Percentiles rank a stretch among this genome's conserved stretches.
These are phyloP conservation scores for Sarocladiaceae sp. DNA, from an alignment of 2,329 filamentous ascomycete species.

Conservation along the genomic window DNA sequence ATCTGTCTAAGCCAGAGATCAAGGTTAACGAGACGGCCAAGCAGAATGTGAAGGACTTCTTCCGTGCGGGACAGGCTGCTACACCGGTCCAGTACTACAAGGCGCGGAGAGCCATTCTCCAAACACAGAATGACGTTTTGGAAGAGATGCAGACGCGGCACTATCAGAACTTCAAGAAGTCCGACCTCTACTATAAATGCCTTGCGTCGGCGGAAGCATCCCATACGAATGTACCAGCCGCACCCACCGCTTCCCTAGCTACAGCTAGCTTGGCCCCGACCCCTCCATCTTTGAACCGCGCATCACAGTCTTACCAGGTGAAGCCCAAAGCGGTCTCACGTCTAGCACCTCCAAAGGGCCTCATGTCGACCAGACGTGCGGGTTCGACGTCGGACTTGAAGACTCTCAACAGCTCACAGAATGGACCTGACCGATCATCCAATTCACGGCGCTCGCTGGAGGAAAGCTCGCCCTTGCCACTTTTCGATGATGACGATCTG, in stretches of 20 bases:
- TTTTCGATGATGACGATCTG: conserved; percentile 79
- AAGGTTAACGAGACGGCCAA: conserved; percentile 66
- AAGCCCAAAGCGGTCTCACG: conserved; percentile 40
- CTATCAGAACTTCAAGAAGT: conserved; percentile 82
- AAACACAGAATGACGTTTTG: conserved; percentile 74
- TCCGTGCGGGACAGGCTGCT: conserved; percentile 70
- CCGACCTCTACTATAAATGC: conserved; percentile 94
- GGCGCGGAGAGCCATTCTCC: conserved; percentile 74
- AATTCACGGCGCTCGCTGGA: conserved; percentile 64
- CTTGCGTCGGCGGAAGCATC: conserved; percentile 77
- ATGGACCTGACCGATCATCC: conserved; percentile 32
- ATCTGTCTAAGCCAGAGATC: conserved; percentile 75
- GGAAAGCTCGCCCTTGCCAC: conserved; percentile 39
- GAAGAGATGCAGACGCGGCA: conserved; percentile 77
- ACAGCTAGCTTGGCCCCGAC: conserved; percentile 6
- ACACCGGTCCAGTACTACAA: conserved; percentile 75
- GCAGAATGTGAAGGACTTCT: conserved; percentile 66
- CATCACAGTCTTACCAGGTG: conserved; percentile 32
- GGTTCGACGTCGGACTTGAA: conserved; percentile 44
- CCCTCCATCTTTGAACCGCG: conserved; percentile 17
- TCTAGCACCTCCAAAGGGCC: conserved; percentile 32
- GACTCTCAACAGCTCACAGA: conserved; percentile 29
- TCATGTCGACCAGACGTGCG: conserved; percentile 30
- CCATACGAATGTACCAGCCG: conserved; percentile 19
- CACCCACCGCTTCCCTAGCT: conserved; percentile 13